Percentiles rank a stretch among this genome's conserved stretches.
Evolutionary conservation across 306 rosid genomes (phyloP).

Genomic region (Fragaria nilgerrensis): DNA sequence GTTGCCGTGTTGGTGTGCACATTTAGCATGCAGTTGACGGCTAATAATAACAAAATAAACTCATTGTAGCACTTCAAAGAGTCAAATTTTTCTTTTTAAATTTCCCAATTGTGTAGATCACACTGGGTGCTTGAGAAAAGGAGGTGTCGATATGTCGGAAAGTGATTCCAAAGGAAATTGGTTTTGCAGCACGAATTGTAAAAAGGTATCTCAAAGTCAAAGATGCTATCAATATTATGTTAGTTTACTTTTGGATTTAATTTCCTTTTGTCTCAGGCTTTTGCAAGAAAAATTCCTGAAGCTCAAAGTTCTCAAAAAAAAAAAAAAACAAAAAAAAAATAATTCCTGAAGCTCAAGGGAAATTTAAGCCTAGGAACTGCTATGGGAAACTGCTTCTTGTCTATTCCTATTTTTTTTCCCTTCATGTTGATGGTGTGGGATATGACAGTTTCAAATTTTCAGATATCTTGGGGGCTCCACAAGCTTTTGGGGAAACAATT

Average conservation of each 20-base stretch:
- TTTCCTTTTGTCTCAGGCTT: background rate
- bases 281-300: background rate
- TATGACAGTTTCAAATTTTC: conserved; percentile 35
- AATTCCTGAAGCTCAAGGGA: background rate
- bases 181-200: conserved; percentile 68
- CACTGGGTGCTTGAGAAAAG: conserved; percentile 45
- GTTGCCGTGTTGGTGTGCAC: background rate
- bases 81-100: conserved; percentile 11
- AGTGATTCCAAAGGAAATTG: conserved; percentile 31
- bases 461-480: conserved; percentile 57
- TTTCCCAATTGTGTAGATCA: conserved; percentile 60
- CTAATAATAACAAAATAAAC: background rate
- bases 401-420: background rate
- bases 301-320: too few species aligned
- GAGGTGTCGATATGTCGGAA: conserved; percentile 25
- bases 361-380: too few species aligned
- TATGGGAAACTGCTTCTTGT: background rate
- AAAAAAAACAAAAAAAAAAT: background rate
- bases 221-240: background rate
- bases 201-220: conserved; percentile 49
- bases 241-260: background rate
- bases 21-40: too few species aligned
- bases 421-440: background rate
- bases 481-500: conserved; percentile 48
- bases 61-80: background rate